Conservation (phyloP, 169 alveolate species). For the Cryptosporidium parvum region DNA sequence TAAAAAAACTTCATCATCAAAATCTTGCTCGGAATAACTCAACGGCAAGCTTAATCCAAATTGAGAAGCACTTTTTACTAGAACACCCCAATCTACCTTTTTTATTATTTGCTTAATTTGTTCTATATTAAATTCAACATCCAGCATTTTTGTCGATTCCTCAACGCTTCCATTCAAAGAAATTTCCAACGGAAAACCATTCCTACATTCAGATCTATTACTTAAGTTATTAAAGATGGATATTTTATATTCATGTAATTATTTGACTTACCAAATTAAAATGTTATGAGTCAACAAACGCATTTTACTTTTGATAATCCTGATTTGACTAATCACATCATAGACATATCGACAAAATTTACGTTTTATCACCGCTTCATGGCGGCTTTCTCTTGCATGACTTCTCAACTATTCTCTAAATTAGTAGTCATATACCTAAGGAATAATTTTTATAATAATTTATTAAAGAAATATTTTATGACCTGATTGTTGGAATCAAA, state of each 20-base stretch:
- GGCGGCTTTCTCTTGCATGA: slow-evolving; percentile 19
- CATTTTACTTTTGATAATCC: slow-evolving; percentile 47
- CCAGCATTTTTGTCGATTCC: slow-evolving; percentile 55
- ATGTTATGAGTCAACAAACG: slow-evolving; percentile 79
- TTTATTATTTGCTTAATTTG: slow-evolving; percentile 55
- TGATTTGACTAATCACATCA: neutral
- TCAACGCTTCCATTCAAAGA: slow-evolving; percentile 21
- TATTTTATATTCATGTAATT: slow-evolving; percentile 66
- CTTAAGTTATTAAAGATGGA: slow-evolving; percentile 31
- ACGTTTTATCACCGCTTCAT: slow-evolving; percentile 10
- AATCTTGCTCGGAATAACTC: slow-evolving; percentile 69
- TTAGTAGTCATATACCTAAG: neutral
- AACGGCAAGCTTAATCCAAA: slow-evolving; percentile 76
- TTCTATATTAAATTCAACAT: slow-evolving; percentile 69
- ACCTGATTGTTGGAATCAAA: neutral
- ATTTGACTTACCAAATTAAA: slow-evolving; percentile 75
- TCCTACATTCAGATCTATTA: slow-evolving; percentile 65
- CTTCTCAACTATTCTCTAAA: neutral
- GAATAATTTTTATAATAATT: neutral
- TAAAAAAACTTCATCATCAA: slow-evolving; percentile 77
- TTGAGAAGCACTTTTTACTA: slow-evolving; percentile 74
- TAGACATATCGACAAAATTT: neutral
- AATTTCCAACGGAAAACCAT: slow-evolving; percentile 64
- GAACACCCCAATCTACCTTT: slow-evolving; percentile 80
- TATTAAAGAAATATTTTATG: neutral